These are phyloP conservation scores for Suillus subluteus DNA, from an alignment of 768 basidiomycete species.

Conservation along the genomic window DNA sequence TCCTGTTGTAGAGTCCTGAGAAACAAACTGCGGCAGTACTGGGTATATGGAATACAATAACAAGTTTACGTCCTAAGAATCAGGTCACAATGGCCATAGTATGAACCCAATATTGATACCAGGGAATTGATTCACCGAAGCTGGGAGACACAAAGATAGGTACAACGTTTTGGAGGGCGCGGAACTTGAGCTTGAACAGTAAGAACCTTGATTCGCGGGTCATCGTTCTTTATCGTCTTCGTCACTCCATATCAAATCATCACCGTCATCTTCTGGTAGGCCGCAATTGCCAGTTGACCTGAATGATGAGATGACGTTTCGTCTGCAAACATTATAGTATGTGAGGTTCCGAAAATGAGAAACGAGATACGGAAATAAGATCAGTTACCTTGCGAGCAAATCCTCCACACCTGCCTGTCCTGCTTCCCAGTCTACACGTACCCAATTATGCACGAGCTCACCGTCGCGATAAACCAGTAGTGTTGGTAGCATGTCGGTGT, in stretches of 20 bases:
- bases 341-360: not conserved
- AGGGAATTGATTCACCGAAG: not conserved
- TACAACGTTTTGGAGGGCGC: too few relatives aligned
- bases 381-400: conserved; percentile 57
- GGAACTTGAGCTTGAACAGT: not conserved
- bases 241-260: conserved; percentile 57
- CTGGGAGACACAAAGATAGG: not conserved
- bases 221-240: conserved; percentile 41
- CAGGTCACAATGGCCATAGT: too few relatives aligned
- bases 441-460: conserved; percentile 87
- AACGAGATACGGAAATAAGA: not conserved
- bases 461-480: conserved; percentile 79
- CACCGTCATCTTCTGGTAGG: conserved; percentile 52
- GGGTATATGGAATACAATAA: not conserved
- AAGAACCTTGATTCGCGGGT: not conserved
- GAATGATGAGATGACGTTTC: conserved; percentile 27
- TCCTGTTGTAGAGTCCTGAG: not conserved
- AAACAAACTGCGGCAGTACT: not conserved
- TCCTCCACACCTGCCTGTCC: conserved; percentile 70
- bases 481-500: conserved; percentile 80
- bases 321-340: conserved; percentile 15
- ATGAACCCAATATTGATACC: not conserved
- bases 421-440: conserved; percentile 87
- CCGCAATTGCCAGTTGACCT: conserved; percentile 43
- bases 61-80: not conserved